Conservation (phyloP, 257 asterid species). For the Plantago major region DNA sequence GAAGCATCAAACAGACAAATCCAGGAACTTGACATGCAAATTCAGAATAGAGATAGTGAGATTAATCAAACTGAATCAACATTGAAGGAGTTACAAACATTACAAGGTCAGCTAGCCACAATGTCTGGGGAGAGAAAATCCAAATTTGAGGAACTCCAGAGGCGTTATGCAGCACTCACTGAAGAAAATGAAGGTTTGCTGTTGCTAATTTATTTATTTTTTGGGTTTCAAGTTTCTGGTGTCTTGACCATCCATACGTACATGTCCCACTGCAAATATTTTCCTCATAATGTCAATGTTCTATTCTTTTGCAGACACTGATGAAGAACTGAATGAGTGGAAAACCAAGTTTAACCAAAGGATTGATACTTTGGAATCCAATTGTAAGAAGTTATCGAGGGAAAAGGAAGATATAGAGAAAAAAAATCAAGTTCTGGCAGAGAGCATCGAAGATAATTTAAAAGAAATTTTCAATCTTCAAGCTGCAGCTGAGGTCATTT, state of each 20-base stretch:
- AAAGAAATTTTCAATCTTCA: slow-evolving; percentile 66
- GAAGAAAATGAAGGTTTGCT: slow-evolving; percentile 79
- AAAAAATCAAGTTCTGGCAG: slow-evolving; percentile 37
- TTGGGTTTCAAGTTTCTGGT: slow-evolving; percentile 12
- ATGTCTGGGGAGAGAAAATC: slow-evolving; percentile 90
- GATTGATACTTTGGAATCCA: slow-evolving; percentile 55
- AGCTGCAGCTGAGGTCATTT: slow-evolving; percentile 64
- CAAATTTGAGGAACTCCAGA: slow-evolving; percentile 61
- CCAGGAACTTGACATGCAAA: slow-evolving; percentile 65
- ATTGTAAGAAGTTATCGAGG: slow-evolving; percentile 53
- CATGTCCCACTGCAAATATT: slow-evolving; percentile 9
- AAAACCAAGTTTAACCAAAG: slow-evolving; percentile 78
- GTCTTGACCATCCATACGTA: slow-evolving; percentile 12
- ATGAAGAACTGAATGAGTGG: slow-evolving; percentile 93
- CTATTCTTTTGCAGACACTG: slow-evolving; percentile 56
- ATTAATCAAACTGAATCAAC: slow-evolving; percentile 60
- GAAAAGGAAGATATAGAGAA: slow-evolving; percentile 60
- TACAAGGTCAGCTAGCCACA: slow-evolving; percentile 60
- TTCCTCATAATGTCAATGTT: slow-evolving; percentile 3
- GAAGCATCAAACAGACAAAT: slow-evolving; percentile 61
- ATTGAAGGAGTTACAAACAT: slow-evolving; percentile 59
- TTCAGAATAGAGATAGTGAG: slow-evolving; percentile 58
- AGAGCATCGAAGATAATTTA: slow-evolving; percentile 31
- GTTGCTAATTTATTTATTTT: slow-evolving; percentile 7
- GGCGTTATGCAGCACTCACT: slow-evolving; percentile 53